phyloP scores from a whole-genome alignment of 345 rosid species.

The Cardamine chenopodiifolia region DNA sequence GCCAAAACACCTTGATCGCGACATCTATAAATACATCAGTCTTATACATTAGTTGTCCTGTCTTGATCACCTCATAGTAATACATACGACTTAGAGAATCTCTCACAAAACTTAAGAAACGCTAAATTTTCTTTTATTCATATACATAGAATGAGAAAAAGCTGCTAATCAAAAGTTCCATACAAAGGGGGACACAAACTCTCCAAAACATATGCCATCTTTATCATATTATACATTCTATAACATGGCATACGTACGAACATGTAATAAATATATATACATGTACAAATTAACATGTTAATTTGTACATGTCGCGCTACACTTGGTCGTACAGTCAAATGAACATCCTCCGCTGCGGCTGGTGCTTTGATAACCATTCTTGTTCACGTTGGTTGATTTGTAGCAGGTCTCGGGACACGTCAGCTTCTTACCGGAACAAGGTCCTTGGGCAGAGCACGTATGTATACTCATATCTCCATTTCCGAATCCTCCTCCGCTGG shows the following conservation, averaged over 20 bases:
- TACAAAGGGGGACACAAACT: constrained; percentile 20
- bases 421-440: constrained; percentile 37
- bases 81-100: neutral
- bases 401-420: constrained; percentile 26
- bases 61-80: no score
- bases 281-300: neutral
- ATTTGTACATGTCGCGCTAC: constrained; percentile 15
- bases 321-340: constrained; percentile 33
- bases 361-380: constrained; percentile 28
- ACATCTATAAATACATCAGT: no score
- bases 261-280: neutral
- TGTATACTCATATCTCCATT: constrained; percentile 5
- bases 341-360: constrained; percentile 37
- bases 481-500: neutral
- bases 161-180: neutral
- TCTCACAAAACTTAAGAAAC: constrained; percentile 11
- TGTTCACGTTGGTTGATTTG: constrained; percentile 32
- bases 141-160: constrained; percentile 13
- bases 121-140: constrained; percentile 18
- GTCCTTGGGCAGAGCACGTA: constrained; percentile 21
- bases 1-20: no score
- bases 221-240: constrained; percentile 6
- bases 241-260: neutral
- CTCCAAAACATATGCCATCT: neutral
- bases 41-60: no score